A percentile compares a stretch with the other conserved stretches of the same genome.
Evolutionary conservation across 768 basidiomycete genomes (phyloP).

Genomic region (Boletus reticulatus): DNA sequence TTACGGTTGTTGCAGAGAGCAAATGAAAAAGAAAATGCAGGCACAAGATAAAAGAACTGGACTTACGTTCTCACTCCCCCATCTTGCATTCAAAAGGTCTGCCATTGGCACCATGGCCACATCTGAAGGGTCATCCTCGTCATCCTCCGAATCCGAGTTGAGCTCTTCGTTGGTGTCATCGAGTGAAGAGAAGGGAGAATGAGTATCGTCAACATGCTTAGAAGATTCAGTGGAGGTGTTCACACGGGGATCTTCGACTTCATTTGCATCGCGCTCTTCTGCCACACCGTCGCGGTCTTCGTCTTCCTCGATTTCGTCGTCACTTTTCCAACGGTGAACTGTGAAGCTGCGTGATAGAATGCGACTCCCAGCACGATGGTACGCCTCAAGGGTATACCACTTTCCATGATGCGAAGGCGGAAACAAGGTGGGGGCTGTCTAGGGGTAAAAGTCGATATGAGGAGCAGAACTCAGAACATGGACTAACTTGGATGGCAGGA

Average conservation of each 20-base stretch:
- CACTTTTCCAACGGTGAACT: conserved; percentile 60
- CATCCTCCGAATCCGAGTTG: conserved; percentile 40
- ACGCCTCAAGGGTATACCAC: conserved; percentile 68
- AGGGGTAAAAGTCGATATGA: neutral
- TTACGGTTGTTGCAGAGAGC: neutral
- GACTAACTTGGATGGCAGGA: conserved; percentile 66
- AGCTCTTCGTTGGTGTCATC: conserved; percentile 26
- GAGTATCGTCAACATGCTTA: conserved; percentile 31
- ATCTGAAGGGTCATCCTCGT: conserved; percentile 56
- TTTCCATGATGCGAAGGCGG: conserved; percentile 39
- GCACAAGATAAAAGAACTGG: neutral
- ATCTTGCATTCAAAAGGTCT: conserved; percentile 91
- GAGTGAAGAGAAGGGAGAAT: conserved; percentile 1
- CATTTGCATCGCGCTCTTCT: conserved; percentile 28
- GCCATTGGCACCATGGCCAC: conserved; percentile 95
- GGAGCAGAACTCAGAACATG: neutral
- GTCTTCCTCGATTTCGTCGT: conserved; percentile 19
- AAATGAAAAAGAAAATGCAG: neutral
- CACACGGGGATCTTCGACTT: conserved; percentile 30
- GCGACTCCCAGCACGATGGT: conserved; percentile 87
- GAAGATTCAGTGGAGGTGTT: conserved; percentile 15
- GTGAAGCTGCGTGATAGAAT: conserved; percentile 93
- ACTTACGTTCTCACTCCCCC: conserved; percentile 78
- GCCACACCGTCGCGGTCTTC: conserved; percentile 12
- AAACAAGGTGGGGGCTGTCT: conserved; percentile 78